Conservation (phyloP, 2,329 filamentous ascomycete genomes). For the Colletotrichum sp. region DNA sequence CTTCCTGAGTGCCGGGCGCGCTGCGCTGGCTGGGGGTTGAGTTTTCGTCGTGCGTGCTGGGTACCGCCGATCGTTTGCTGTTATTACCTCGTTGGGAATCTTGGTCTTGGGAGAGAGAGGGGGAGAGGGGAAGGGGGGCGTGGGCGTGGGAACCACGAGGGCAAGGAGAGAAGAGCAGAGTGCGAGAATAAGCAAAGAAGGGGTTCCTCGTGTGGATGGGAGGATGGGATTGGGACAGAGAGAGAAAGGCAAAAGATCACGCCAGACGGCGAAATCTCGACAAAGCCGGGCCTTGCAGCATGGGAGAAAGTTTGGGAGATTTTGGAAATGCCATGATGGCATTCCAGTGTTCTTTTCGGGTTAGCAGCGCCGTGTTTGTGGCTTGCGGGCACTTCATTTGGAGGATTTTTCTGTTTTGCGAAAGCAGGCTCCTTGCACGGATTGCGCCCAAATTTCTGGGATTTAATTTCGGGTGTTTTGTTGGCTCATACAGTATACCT, state of each 20-base stretch:
- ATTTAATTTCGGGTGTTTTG: background rate
- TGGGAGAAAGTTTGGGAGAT: background rate
- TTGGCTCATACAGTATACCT: background rate
- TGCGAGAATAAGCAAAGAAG: background rate
- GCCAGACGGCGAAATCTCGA: background rate
- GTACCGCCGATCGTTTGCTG: constrained; percentile 13
- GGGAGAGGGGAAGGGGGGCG: background rate
- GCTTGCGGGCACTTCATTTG: background rate
- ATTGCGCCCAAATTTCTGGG: background rate
- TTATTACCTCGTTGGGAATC: background rate
- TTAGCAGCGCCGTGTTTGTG: background rate
- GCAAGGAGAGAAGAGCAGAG: background rate
- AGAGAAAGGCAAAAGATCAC: background rate
- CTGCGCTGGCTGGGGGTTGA: background rate
- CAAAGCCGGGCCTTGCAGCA: background rate
- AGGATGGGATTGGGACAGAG: background rate
- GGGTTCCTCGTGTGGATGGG: background rate
- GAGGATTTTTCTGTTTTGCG: background rate
- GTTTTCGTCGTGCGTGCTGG: background rate
- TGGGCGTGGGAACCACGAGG: background rate
- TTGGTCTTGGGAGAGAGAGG: background rate
- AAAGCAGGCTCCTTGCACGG: background rate
- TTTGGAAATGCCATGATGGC: constrained; percentile 9
- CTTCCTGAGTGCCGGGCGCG: background rate
- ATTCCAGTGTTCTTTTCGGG: constrained; percentile 1